Conservation (phyloP, 768 basidiomycete genomes). For the Erythrobasidium yunnanense region DNA sequence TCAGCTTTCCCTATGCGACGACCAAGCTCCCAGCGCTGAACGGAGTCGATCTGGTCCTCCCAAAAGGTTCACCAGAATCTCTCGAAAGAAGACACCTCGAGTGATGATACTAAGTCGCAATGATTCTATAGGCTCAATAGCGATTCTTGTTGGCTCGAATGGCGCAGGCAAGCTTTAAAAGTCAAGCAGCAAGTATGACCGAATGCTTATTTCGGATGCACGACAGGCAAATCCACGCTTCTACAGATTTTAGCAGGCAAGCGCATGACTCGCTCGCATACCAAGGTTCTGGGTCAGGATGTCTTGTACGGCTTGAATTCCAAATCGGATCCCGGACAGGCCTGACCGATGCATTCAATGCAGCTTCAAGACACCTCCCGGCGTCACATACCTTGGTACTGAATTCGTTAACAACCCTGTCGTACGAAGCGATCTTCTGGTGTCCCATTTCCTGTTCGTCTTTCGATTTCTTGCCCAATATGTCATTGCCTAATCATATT, state of each 20-base stretch:
- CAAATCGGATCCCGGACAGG: neutral
- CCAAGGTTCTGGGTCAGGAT: conserved; percentile 66
- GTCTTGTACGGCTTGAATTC: conserved; percentile 63
- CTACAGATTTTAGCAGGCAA: conserved; percentile 90
- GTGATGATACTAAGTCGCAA: too few relatives aligned
- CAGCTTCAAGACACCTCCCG: conserved; percentile 56
- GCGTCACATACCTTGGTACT: conserved; percentile 49
- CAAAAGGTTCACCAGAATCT: too few relatives aligned
- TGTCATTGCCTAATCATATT: neutral
- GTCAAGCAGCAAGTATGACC: neutral
- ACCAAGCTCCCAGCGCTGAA: conserved; percentile 50
- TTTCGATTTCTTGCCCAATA: neutral
- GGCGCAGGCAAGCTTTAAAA: conserved; percentile 56
- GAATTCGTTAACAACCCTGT: conserved; percentile 99
- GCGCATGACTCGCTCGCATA: conserved; percentile 56
- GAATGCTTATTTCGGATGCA: neutral
- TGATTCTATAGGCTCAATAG: conserved; percentile 77
- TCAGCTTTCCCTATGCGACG: conserved; percentile 47
- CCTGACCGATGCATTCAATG: neutral
- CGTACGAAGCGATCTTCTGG: conserved; percentile 80
- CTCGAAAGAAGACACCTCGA: too few relatives aligned
- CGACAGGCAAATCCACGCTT: conserved; percentile 83
- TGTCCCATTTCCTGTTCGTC: conserved; percentile 65
- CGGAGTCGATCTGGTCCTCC: conserved; percentile 57
- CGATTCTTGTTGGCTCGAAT: conserved; percentile 77